These are phyloP conservation scores for Exophiala calicioides DNA, from an alignment of 2,329 filamentous ascomycete genomes.

Conservation along the genomic window DNA sequence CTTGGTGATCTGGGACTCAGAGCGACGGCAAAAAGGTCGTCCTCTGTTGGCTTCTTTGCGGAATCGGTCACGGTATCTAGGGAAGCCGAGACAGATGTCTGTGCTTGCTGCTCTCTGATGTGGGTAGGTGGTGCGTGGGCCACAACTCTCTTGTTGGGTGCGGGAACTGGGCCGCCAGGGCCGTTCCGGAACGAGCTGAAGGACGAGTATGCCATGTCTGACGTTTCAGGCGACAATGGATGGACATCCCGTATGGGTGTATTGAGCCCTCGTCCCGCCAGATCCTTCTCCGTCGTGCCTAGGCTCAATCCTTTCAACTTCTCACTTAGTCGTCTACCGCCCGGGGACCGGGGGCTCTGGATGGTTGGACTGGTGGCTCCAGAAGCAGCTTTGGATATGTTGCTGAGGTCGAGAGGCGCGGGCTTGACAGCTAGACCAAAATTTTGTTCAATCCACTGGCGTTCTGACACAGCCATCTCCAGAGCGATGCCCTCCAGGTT, in stretches of 20 bases:
- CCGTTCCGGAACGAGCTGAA: slow-evolving; percentile 61
- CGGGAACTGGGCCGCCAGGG: slow-evolving; percentile 35
- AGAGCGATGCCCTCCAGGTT: slow-evolving; percentile 82
- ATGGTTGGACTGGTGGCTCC: slow-evolving; percentile 59
- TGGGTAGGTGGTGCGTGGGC: slow-evolving; percentile 42
- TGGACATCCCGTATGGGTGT: slow-evolving; percentile 38
- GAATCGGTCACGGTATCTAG: slow-evolving; percentile 33
- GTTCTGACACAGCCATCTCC: slow-evolving; percentile 80
- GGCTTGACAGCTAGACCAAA: slow-evolving; percentile 63
- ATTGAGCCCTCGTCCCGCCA: slow-evolving; percentile 43
- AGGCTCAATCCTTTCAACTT: slow-evolving; percentile 78
- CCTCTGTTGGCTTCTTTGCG: slow-evolving; percentile 58
- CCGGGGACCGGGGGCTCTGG: slow-evolving; percentile 55
- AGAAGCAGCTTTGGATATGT: slow-evolving; percentile 31
- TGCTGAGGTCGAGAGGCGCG: slow-evolving; percentile 33
- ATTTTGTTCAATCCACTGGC: slow-evolving; percentile 79
- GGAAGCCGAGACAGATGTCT: slow-evolving; percentile 32
- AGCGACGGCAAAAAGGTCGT: slow-evolving; percentile 83
- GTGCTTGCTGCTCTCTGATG: slow-evolving; percentile 41
- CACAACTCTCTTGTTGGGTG: slow-evolving; percentile 35
- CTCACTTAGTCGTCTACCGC: slow-evolving; percentile 70
- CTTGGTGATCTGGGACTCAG: slow-evolving; percentile 85
- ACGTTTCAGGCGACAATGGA: slow-evolving; percentile 63
- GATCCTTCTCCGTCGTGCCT: slow-evolving; percentile 68
- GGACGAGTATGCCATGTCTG: slow-evolving; percentile 64